Percentiles rank a stretch among this genome's conserved stretches.
These are phyloP conservation scores for Pyricularia grisea DNA, from an alignment of 2,329 filamentous ascomycete species.

Conservation along the genomic window DNA sequence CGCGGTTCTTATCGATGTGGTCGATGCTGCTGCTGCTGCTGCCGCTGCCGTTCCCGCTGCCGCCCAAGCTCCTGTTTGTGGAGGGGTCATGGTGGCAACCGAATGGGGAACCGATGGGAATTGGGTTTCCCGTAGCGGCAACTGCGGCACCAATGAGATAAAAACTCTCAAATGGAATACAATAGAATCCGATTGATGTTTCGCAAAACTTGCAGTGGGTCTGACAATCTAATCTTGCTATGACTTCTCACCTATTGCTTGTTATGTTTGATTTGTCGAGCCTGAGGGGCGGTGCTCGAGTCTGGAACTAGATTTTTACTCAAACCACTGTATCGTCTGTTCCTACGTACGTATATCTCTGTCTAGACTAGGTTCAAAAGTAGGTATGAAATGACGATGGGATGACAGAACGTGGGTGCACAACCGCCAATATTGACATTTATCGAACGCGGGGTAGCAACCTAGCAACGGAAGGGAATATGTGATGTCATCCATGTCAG, in stretches of 20 bases:
- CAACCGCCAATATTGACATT: not conserved
- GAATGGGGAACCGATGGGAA: not conserved
- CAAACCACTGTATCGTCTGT: too few relatives aligned
- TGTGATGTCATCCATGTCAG: not conserved
- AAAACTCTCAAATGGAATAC: too few relatives aligned
- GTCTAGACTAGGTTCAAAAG: too few relatives aligned
- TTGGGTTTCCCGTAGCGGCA: not conserved
- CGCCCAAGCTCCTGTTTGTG: not conserved
- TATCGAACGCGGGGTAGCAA: not conserved
- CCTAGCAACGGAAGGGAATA: not conserved
- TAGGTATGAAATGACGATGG: not conserved
- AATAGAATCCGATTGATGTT: too few relatives aligned
- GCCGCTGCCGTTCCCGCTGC: not conserved
- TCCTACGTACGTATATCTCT: too few relatives aligned
- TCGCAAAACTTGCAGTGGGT: too few relatives aligned
- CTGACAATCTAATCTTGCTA: too few relatives aligned
- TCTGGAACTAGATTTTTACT: too few relatives aligned
- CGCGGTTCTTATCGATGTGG: not conserved
- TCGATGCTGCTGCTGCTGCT: not conserved
- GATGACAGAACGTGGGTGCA: not conserved
- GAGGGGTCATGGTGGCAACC: conserved; percentile 1
- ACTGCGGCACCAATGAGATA: too few relatives aligned
- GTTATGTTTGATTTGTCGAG: too few relatives aligned
- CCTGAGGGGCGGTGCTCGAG: too few relatives aligned
- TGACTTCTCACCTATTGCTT: too few relatives aligned